These are phyloP conservation scores for Corniculantispora saksenae DNA, from an alignment of 2,329 filamentous ascomycete genomes.

Conservation along the genomic window DNA sequence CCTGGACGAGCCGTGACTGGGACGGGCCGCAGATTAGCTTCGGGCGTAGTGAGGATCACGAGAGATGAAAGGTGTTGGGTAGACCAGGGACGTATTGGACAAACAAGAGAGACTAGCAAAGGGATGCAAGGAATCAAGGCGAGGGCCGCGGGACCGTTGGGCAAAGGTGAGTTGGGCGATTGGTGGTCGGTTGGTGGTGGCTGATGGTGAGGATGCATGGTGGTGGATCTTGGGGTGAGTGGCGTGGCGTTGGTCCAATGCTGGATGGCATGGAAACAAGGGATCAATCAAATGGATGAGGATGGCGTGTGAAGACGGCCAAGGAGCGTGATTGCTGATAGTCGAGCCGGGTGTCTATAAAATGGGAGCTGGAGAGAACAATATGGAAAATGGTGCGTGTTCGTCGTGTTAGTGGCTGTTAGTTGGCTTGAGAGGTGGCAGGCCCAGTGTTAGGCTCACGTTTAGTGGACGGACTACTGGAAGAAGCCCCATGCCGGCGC, in stretches of 20 bases:
- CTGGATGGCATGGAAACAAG: neutral
- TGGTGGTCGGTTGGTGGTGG: slow-evolving; percentile 8
- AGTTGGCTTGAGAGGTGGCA: neutral
- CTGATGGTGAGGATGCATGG: slow-evolving; percentile 7
- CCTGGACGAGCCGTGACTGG: neutral
- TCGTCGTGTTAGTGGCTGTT: neutral
- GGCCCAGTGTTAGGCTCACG: too few species aligned
- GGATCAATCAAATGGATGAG: neutral
- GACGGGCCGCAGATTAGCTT: slow-evolving; percentile 13
- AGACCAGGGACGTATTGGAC: slow-evolving; percentile 3
- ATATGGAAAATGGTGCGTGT: neutral
- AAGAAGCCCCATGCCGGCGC: slow-evolving; percentile 6
- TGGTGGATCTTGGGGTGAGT: neutral
- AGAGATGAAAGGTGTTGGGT: neutral
- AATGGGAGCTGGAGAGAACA: neutral
- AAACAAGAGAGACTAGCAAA: neutral
- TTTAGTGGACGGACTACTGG: slow-evolving; percentile 10
- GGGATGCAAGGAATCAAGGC: neutral
- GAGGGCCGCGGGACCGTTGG: neutral
- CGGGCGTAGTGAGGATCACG: slow-evolving; percentile 2
- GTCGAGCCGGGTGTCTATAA: neutral
- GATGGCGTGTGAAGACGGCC: slow-evolving; percentile 6
- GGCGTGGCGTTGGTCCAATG: slow-evolving; percentile 13
- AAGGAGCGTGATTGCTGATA: slow-evolving; percentile 5
- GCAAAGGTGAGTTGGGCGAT: neutral